Conservation (phyloP, 73 alveolate genomes). For the Loxodes magnus region DNA sequence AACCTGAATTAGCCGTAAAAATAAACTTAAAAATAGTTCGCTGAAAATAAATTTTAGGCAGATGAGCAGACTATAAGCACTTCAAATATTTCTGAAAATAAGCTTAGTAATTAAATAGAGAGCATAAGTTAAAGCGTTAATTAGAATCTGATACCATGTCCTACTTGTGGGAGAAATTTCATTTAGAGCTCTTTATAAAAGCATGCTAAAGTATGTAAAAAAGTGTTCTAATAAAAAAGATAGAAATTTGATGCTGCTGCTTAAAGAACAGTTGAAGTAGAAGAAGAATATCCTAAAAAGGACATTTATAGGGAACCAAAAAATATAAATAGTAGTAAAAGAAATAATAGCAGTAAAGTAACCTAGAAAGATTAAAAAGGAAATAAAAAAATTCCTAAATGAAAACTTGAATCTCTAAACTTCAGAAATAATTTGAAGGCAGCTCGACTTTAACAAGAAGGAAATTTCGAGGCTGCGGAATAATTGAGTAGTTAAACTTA, state of each 20-base stretch:
- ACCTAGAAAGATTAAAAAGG: slow-evolving; percentile 10
- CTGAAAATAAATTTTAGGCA: too few species aligned
- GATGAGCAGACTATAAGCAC: too few species aligned
- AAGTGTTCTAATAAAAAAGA: slow-evolving; percentile 26
- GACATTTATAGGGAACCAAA: slow-evolving; percentile 8
- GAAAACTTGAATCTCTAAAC: slow-evolving; percentile 20
- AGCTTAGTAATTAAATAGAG: too few species aligned
- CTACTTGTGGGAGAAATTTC: slow-evolving; percentile 34
- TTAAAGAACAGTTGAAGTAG: slow-evolving; percentile 15
- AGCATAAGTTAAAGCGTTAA: too few species aligned
- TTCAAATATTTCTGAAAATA: too few species aligned
- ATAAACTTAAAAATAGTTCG: too few species aligned
- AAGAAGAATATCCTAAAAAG: slow-evolving; percentile 17
- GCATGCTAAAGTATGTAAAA: slow-evolving; percentile 25
- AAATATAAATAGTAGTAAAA: slow-evolving; percentile 8
- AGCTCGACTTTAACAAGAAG: slow-evolving; percentile 24
- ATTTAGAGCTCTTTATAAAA: slow-evolving; percentile 14
- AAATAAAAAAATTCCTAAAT: slow-evolving; percentile 23
- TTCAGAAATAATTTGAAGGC: slow-evolving; percentile 19
- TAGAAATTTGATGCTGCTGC: slow-evolving; percentile 19
- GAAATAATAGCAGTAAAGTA: background rate
- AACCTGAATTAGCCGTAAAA: too few species aligned
- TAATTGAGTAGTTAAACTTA: slow-evolving; percentile 11
- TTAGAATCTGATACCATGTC: too few species aligned
- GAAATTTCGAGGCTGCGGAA: slow-evolving; percentile 7